A percentile compares a stretch with the other conserved stretches of the same genome.
Conservation (phyloP, 2,329 filamentous ascomycete genomes). For the Pyrenochaeta sp. region DNA sequence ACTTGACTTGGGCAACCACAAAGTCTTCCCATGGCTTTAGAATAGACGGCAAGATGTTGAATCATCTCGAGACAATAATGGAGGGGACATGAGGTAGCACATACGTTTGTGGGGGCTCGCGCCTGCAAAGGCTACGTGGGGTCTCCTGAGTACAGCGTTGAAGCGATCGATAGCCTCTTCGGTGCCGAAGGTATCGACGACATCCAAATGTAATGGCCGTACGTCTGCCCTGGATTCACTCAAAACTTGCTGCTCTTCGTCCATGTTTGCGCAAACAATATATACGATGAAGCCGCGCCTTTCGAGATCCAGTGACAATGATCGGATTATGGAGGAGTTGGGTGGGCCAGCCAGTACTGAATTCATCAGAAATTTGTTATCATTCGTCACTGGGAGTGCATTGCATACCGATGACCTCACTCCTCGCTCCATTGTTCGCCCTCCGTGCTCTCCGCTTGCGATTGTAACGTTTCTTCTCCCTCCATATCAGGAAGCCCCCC, state of each 20-base stretch:
- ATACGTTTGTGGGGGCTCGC: constrained; percentile 72
- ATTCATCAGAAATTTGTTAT: constrained; percentile 12
- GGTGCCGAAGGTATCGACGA: constrained; percentile 76
- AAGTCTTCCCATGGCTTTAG: no score
- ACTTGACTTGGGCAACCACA: no score
- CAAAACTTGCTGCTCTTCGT: constrained; percentile 83
- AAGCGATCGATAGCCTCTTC: constrained; percentile 75
- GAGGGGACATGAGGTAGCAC: neutral
- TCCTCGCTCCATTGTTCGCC: constrained; percentile 81
- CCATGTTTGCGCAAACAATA: constrained; percentile 81
- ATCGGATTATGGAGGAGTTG: constrained; percentile 81
- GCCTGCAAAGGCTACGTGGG: constrained; percentile 78
- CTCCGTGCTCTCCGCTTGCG: constrained; percentile 78
- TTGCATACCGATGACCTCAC: constrained; percentile 73
- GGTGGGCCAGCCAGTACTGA: constrained; percentile 88
- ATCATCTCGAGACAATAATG: neutral
- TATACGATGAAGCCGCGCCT: constrained; percentile 92
- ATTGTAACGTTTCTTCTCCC: constrained; percentile 65
- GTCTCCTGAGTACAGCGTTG: constrained; percentile 72
- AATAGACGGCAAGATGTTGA: neutral
- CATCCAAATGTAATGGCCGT: constrained; percentile 80
- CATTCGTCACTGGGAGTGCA: neutral
- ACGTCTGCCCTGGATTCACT: constrained; percentile 82
- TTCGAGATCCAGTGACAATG: constrained; percentile 85
- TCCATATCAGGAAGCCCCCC: constrained; percentile 64